phyloP scores from a whole-genome alignment of 495 filamentous ascomycete species.

The Penicillium subrubescens region DNA sequence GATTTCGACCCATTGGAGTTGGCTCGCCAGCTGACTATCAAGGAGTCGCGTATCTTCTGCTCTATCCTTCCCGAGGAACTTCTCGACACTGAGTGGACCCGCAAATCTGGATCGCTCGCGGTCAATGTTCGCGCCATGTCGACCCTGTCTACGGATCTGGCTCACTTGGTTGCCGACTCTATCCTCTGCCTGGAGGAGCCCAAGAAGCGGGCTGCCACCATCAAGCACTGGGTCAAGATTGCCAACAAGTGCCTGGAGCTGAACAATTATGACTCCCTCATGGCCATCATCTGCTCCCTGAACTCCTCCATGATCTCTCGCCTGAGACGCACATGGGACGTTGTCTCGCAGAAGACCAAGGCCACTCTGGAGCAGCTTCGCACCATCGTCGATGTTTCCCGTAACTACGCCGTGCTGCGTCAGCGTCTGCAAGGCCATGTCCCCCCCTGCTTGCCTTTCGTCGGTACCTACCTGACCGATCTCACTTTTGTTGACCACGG shows the following conservation, averaged over 20 bases:
- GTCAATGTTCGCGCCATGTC: conserved; percentile 97
- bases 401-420: conserved; percentile 91
- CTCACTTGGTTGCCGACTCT: conserved; percentile 93
- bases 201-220: conserved; percentile 85
- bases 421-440: conserved; percentile 84
- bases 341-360: conserved; percentile 84
- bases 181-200: conserved; percentile 84
- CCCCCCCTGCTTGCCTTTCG: conserved; percentile 90
- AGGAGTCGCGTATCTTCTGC: conserved; percentile 91
- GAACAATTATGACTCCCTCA: conserved; percentile 94
- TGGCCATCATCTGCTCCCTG: conserved; percentile 93
- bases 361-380: conserved; percentile 75
- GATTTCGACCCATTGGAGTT: conserved; percentile 94
- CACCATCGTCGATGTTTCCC: conserved; percentile 79
- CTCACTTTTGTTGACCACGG: conserved; percentile 80
- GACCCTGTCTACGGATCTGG: conserved; percentile 83
- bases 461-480: conserved; percentile 96
- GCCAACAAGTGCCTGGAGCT: conserved; percentile 83
- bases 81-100: conserved; percentile 91
- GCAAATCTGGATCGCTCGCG: conserved; percentile 73
- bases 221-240: conserved; percentile 99
- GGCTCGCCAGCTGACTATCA: conserved; percentile 90
- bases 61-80: conserved; percentile 91
- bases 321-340: conserved; percentile 92
- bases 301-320: conserved; percentile 89